Evolutionary conservation across 768 basidiomycete genomes (phyloP).

Genomic region (Xanthoconium stramineum): DNA sequence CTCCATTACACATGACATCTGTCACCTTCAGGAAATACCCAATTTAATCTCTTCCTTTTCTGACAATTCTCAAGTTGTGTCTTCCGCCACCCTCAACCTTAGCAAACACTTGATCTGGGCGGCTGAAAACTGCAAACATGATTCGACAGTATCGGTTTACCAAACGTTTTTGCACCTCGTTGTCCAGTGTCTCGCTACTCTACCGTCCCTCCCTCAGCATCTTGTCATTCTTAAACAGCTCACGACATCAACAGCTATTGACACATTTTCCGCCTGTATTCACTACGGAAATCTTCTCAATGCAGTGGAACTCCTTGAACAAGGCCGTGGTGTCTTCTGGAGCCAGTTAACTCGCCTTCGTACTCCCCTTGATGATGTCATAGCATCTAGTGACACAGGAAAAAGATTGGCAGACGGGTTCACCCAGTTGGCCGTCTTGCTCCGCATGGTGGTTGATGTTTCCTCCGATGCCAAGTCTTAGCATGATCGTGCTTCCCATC

Average conservation of each 20-base stretch:
- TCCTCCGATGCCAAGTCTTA: not conserved
- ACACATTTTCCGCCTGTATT: constrained; percentile 12
- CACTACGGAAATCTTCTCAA: constrained; percentile 1
- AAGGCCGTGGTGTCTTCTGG: not conserved
- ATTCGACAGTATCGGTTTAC: too few relatives aligned
- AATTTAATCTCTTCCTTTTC: not conserved
- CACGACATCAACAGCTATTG: constrained; percentile 1
- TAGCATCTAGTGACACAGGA: not conserved
- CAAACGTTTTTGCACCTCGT: not conserved
- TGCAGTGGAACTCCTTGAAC: constrained; percentile 20
- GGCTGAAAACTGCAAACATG: constrained; percentile 10
- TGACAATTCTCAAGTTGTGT: not conserved
- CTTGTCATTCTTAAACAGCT: not conserved
- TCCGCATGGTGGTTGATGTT: not conserved
- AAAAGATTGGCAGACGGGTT: not conserved
- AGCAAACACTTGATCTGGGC: not conserved
- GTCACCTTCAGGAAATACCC: not conserved
- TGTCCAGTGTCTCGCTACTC: not conserved
- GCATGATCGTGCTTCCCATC: not conserved
- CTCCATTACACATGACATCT: not conserved
- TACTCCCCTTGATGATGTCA: constrained; percentile 4
- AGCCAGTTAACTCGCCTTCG: constrained; percentile 6
- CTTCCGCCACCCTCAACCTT: not conserved
- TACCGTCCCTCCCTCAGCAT: not conserved
- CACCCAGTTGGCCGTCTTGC: not conserved